phyloP scores from a whole-genome alignment of 1,139 yeast species.

The Kodamaea sp. region DNA sequence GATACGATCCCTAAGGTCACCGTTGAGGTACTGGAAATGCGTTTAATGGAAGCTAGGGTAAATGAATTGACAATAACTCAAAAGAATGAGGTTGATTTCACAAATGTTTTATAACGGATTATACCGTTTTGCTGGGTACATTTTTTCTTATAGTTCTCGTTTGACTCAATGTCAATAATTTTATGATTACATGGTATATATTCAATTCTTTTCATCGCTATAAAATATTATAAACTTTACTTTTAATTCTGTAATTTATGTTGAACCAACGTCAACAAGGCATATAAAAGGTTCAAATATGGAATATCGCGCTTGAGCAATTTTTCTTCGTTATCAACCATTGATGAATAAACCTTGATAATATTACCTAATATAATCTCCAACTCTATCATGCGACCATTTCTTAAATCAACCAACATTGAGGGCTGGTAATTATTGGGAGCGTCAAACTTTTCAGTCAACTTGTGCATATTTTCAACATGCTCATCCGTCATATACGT shows the following conservation, averaged over 20 bases:
- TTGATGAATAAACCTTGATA: slow-evolving; percentile 13
- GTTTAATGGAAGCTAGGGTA: slow-evolving; percentile 7
- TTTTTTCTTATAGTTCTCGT: not conserved
- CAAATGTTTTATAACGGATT: slow-evolving; percentile 17
- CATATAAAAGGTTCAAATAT: slow-evolving; percentile 27
- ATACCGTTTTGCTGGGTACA: not conserved
- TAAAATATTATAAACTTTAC: not conserved
- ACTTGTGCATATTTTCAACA: slow-evolving; percentile 15
- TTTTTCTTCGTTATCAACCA: slow-evolving; percentile 8
- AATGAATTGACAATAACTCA: slow-evolving; percentile 3
- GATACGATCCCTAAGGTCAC: slow-evolving; percentile 6
- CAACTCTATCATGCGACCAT: slow-evolving; percentile 66
- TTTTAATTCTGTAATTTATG: slow-evolving; percentile 2
- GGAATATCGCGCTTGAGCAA: slow-evolving; percentile 16
- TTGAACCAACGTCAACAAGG: slow-evolving; percentile 38
- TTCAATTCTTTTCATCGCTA: too few species aligned
- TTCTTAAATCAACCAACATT: slow-evolving; percentile 68
- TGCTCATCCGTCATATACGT: slow-evolving; percentile 16
- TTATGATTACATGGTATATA: too few species aligned
- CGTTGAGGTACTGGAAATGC: slow-evolving; percentile 12
- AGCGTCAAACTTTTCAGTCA: slow-evolving; percentile 19
- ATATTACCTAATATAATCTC: slow-evolving; percentile 45
- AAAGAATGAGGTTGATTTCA: slow-evolving; percentile 18
- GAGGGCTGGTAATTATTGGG: slow-evolving; percentile 46
- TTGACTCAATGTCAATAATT: not conserved